phyloP scores from a whole-genome alignment of 1,284 basidiomycete genomes.

The Fomitopsis schrenkii region DNA sequence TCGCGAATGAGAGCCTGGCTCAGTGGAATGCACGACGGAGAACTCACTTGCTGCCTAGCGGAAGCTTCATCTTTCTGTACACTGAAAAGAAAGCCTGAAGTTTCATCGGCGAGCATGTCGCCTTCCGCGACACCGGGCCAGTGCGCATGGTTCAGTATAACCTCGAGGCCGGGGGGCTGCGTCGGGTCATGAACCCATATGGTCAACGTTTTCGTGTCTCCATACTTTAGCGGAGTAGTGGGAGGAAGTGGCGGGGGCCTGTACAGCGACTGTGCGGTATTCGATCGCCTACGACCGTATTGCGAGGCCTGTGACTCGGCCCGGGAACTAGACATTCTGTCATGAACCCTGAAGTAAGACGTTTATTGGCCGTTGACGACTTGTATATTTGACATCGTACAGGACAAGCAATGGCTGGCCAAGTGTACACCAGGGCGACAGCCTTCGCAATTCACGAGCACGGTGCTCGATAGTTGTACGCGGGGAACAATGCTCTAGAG shows the following conservation, averaged over 20 bases:
- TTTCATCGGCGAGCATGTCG: constrained; percentile 53
- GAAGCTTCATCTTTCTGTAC: constrained; percentile 59
- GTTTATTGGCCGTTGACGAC: neutral
- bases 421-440: neutral
- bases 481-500: neutral
- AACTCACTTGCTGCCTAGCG: constrained; percentile 49
- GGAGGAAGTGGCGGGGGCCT: constrained; percentile 32
- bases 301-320: constrained; percentile 56
- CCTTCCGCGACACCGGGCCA: constrained; percentile 76
- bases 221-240: constrained; percentile 46
- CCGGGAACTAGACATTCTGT: constrained; percentile 50
- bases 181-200: constrained; percentile 74
- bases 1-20: neutral
- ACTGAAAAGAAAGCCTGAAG: constrained; percentile 59
- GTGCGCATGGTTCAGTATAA: constrained; percentile 64
- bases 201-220: constrained; percentile 58
- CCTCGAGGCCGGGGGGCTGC: constrained; percentile 41
- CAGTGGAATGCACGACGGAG: constrained; percentile 38
- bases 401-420: neutral
- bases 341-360: neutral
- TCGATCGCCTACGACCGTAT: constrained; percentile 61
- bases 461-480: neutral
- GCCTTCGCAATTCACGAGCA: neutral
- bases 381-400: neutral
- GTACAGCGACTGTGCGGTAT: constrained; percentile 63